Percentiles rank a stretch among this genome's conserved stretches.
Evolutionary conservation across 2,329 filamentous ascomycete genomes (phyloP).

Genomic region (Lasiodiplodia gonubiensis): DNA sequence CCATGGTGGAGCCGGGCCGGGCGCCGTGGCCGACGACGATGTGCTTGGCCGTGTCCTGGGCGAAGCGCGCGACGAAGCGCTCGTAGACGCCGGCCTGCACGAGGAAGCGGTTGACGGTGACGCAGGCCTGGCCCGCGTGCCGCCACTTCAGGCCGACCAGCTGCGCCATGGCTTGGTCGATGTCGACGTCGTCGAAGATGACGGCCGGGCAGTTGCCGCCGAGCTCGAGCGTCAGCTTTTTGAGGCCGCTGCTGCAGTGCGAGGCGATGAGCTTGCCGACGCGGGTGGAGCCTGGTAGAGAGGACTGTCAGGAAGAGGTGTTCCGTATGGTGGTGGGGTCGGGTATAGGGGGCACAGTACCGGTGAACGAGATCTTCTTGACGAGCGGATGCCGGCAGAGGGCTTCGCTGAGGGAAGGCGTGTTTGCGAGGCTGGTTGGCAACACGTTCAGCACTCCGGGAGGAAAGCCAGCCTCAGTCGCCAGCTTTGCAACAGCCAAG

Average conservation of each 20-base stretch:
- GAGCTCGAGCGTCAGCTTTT: conserved; percentile 69
- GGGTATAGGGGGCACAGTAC: background rate
- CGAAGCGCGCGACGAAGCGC: conserved; percentile 59
- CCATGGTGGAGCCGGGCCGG: conserved; percentile 63
- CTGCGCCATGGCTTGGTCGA: conserved; percentile 59
- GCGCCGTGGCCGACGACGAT: conserved; percentile 68
- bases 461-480: conserved; percentile 49
- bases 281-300: conserved; percentile 52
- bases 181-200: conserved; percentile 68
- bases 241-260: conserved; percentile 64
- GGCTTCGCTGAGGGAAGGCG: conserved; percentile 59
- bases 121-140: conserved; percentile 69
- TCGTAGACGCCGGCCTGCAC: conserved; percentile 69
- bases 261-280: conserved; percentile 68
- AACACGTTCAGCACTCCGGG: conserved; percentile 66
- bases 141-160: conserved; percentile 60
- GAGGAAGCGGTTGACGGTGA: conserved; percentile 69
- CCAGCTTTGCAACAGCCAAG: conserved; percentile 32
- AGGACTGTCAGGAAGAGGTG: background rate
- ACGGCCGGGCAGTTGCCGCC: conserved; percentile 70
- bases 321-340: background rate
- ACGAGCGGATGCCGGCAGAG: conserved; percentile 63
- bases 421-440: conserved; percentile 63
- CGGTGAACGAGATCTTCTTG: conserved; percentile 67
- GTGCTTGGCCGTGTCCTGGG: conserved; percentile 56